Percentiles rank a stretch among this genome's conserved stretches.
These are phyloP conservation scores for Lasiodiplodia sp. DNA, from an alignment of 2,329 filamentous ascomycete genomes.

Conservation along the genomic window DNA sequence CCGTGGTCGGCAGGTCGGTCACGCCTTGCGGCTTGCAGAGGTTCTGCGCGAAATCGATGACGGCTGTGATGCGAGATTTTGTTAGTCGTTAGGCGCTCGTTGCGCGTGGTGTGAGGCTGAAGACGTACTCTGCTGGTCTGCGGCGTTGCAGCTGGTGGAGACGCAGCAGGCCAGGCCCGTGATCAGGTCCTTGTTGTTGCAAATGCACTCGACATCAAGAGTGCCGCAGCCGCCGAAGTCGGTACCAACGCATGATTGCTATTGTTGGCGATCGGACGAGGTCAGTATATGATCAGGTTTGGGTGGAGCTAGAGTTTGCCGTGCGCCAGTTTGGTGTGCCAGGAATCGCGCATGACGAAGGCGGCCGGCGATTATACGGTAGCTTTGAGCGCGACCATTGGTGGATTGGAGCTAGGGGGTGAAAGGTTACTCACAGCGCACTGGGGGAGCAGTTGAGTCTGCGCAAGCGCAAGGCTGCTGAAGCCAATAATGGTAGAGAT, in stretches of 20 bases:
- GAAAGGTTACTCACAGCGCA: constrained; percentile 39
- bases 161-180: constrained; percentile 52
- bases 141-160: constrained; percentile 41
- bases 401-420: not conserved
- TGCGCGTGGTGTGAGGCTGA: not conserved
- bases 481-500: constrained; percentile 35
- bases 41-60: constrained; percentile 50
- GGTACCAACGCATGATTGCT: constrained; percentile 47
- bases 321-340: not conserved
- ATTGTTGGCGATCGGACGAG: not conserved
- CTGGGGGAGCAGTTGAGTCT: constrained; percentile 36
- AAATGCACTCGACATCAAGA: constrained; percentile 53
- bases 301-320: not conserved
- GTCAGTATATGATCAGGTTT: constrained; percentile 21
- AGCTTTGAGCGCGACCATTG: not conserved
- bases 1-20: constrained; percentile 46
- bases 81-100: not conserved
- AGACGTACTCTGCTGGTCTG: constrained; percentile 45
- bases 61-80: constrained; percentile 39
- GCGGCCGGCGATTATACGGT: not conserved
- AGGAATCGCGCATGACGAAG: not conserved
- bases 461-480: constrained; percentile 37
- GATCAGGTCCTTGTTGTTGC: constrained; percentile 47
- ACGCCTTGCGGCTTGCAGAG: constrained; percentile 51
- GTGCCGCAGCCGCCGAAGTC: constrained; percentile 47